Conservation (phyloP, 179 eudicot genomes). For the Camellia oleifera region DNA sequence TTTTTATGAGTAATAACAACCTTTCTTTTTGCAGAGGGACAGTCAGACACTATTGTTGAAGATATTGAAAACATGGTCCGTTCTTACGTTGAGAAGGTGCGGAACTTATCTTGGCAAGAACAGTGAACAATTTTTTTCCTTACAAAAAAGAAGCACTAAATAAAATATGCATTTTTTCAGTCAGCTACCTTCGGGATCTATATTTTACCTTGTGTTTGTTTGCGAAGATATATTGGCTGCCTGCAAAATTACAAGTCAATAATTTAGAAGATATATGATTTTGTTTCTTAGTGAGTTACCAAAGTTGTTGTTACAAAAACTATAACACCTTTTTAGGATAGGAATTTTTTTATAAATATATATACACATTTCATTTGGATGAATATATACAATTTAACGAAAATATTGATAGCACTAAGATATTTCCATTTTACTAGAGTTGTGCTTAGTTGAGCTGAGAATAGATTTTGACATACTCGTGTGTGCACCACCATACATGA, state of each 20-base stretch:
- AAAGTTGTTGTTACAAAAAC: not conserved
- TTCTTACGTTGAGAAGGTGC: conserved; percentile 93
- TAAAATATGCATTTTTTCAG: not conserved
- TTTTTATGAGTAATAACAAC: not conserved
- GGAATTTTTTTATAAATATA: not conserved
- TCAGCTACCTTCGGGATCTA: not conserved
- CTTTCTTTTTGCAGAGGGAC: conserved; percentile 69
- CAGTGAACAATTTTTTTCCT: not conserved
- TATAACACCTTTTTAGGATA: not conserved
- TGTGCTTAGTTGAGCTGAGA: not conserved
- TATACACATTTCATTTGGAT: not conserved
- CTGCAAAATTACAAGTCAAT: not conserved
- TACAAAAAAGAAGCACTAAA: not conserved
- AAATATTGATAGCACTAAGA: not conserved
- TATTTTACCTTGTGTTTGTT: not conserved
- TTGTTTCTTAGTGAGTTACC: not conserved
- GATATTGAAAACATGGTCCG: conserved; percentile 99
- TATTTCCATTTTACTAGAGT: not conserved
- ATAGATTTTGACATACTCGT: not conserved
- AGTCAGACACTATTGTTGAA: conserved; percentile 75
- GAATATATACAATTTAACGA: not conserved
- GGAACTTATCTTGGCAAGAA: conserved; percentile 10
- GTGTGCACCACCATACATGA: not conserved
- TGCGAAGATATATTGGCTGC: not conserved
- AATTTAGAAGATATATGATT: not conserved